Conservation (phyloP, 192 early-diverging fungal genomes). For the Obelidium mucronatum region DNA sequence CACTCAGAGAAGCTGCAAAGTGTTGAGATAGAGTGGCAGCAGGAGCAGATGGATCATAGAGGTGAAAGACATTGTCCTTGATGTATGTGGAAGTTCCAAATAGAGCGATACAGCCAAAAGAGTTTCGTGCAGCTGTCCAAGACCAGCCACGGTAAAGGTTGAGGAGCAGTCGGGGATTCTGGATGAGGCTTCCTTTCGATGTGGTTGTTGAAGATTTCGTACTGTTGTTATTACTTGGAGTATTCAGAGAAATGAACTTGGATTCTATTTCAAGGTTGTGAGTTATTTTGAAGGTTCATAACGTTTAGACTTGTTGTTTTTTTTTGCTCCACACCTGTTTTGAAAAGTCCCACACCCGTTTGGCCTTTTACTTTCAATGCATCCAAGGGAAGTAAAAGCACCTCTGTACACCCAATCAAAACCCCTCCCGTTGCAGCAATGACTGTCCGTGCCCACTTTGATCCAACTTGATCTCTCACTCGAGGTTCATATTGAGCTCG, state of each 20-base stretch:
- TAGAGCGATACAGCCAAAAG: conserved; percentile 89
- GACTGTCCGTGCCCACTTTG: conserved; percentile 80
- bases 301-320: background rate
- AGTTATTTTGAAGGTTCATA: background rate
- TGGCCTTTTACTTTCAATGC: conserved; percentile 93
- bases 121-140: conserved; percentile 92
- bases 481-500: conserved; percentile 67
- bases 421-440: conserved; percentile 47
- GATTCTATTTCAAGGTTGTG: background rate
- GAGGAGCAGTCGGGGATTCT: conserved; percentile 12
- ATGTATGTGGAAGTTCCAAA: conserved; percentile 89
- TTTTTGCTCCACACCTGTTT: too few relatives aligned
- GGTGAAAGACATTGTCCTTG: conserved; percentile 84
- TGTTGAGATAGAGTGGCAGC: conserved; percentile 87
- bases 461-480: conserved; percentile 78
- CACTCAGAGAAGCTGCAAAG: conserved; percentile 87
- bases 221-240: too few relatives aligned
- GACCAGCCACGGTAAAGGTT: conserved; percentile 66
- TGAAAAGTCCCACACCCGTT: conserved; percentile 70
- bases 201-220: background rate
- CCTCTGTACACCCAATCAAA: conserved; percentile 89
- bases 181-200: conserved; percentile 10
- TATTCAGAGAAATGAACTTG: background rate
- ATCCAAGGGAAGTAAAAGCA: conserved; percentile 88
- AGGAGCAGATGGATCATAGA: conserved; percentile 59